A percentile compares a stretch with the other conserved stretches of the same genome.
These are phyloP conservation scores for Fibroporia radiculosa DNA, from an alignment of 768 basidiomycete genomes.

Conservation along the genomic window DNA sequence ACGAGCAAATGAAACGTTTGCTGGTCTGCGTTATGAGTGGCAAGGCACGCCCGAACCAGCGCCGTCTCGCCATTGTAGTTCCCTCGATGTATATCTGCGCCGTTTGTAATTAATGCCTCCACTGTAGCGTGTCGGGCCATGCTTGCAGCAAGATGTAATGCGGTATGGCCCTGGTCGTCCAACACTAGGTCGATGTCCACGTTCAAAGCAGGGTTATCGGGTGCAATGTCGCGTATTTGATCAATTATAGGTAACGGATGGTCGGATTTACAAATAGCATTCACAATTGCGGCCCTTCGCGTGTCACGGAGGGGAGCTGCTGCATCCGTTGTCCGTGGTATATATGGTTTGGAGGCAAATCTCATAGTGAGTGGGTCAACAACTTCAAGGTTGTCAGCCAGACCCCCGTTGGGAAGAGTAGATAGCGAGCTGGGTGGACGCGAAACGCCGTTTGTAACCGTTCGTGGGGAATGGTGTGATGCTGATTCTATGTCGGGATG, in stretches of 20 bases:
- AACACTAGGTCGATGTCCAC: conserved; percentile 75
- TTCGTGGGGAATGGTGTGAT: conserved; percentile 20
- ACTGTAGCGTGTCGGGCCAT: conserved; percentile 65
- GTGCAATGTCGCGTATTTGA: conserved; percentile 55
- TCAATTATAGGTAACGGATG: conserved; percentile 57
- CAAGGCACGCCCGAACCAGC: conserved; percentile 84
- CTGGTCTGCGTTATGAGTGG: conserved; percentile 77
- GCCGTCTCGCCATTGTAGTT: conserved; percentile 94
- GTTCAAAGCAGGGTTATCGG: conserved; percentile 27
- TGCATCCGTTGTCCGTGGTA: conserved; percentile 45
- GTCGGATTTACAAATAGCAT: conserved; percentile 62
- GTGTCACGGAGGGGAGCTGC: conserved; percentile 39
- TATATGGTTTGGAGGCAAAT: conserved; percentile 59
- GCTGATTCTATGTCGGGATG: too few species aligned
- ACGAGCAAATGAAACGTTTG: conserved; percentile 69
- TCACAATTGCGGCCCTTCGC: conserved; percentile 54
- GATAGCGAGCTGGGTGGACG: conserved; percentile 39
- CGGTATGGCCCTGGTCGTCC: conserved; percentile 92
- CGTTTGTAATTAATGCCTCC: conserved; percentile 60
- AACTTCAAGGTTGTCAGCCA: conserved; percentile 32
- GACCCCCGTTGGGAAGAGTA: conserved; percentile 34
- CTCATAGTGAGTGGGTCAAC: conserved; percentile 42
- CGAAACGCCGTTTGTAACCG: conserved; percentile 36
- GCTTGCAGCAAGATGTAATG: conserved; percentile 88
- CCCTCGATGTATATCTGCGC: conserved; percentile 86